These are phyloP conservation scores for Arthrobotrys pseudoclavata DNA, from an alignment of 2,329 filamentous ascomycete species.

Conservation along the genomic window DNA sequence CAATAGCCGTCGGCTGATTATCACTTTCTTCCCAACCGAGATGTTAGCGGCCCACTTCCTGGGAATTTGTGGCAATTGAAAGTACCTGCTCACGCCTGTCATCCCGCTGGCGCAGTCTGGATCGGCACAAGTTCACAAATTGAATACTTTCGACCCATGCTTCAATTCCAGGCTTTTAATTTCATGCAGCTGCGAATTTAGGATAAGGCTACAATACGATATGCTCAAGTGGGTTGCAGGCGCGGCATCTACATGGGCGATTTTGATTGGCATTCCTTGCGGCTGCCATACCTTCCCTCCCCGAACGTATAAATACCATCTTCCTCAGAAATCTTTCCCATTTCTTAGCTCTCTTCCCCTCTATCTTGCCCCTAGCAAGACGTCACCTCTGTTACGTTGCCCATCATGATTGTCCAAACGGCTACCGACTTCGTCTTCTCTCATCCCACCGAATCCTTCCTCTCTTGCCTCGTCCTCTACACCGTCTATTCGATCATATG, in stretches of 20 bases:
- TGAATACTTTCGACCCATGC: slow-evolving; percentile 9
- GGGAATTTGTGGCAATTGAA: slow-evolving; percentile 10
- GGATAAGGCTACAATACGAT: slow-evolving; percentile 40
- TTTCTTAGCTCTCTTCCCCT: background rate
- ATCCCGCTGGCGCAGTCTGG: background rate
- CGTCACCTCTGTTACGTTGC: slow-evolving; percentile 6
- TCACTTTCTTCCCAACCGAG: slow-evolving; percentile 10
- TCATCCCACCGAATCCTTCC: slow-evolving; percentile 13
- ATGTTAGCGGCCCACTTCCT: slow-evolving; percentile 9
- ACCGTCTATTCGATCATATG: slow-evolving; percentile 30
- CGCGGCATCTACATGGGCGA: slow-evolving; percentile 9
- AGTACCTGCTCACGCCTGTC: slow-evolving; percentile 10
- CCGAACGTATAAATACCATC: slow-evolving; percentile 3
- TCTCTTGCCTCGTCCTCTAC: slow-evolving; percentile 38
- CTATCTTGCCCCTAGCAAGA: slow-evolving; percentile 17
- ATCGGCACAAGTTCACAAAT: slow-evolving; percentile 10
- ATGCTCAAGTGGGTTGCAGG: slow-evolving; percentile 7
- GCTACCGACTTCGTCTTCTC: slow-evolving; percentile 31
- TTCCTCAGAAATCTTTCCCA: slow-evolving; percentile 2
- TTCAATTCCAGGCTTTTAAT: slow-evolving; percentile 14
- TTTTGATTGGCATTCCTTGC: slow-evolving; percentile 23
- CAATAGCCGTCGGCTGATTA: slow-evolving; percentile 10
- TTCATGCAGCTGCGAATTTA: slow-evolving; percentile 42
- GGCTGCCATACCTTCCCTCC: slow-evolving; percentile 18
- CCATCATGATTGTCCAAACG: slow-evolving; percentile 49